Conservation (phyloP, 345 rosid genomes). For the Gossypium arboreum region DNA sequence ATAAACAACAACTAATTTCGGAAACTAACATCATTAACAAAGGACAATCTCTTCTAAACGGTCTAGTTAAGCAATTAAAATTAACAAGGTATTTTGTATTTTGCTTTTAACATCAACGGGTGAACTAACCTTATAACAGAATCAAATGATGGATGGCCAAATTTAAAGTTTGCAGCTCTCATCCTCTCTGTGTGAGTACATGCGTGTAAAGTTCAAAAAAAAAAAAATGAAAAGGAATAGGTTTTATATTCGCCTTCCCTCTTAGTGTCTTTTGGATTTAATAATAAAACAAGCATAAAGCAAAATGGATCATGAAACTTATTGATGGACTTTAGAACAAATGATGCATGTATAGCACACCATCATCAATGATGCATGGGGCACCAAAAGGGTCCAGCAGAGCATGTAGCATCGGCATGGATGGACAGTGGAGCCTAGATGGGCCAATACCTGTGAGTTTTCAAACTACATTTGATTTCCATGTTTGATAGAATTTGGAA, state of each 20-base stretch:
- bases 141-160: neutral
- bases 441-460: constrained; percentile 13
- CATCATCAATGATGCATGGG: constrained; percentile 20
- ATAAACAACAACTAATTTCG: too few relatives aligned
- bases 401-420: constrained; percentile 27
- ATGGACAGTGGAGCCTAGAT: constrained; percentile 28
- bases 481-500: neutral
- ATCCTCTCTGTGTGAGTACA: neutral
- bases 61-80: too few relatives aligned
- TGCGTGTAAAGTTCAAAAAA: neutral
- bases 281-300: neutral
- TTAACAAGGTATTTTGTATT: too few relatives aligned
- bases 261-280: too few relatives aligned
- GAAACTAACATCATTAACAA: too few relatives aligned
- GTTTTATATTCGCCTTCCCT: too few relatives aligned
- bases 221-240: too few relatives aligned
- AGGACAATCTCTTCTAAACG: too few relatives aligned
- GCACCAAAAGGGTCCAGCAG: constrained; percentile 19
- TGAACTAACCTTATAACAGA: constrained; percentile 1
- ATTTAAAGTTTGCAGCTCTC: neutral
- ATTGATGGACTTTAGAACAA: constrained; percentile 21
- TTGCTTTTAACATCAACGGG: neutral
- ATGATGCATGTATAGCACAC: constrained; percentile 4
- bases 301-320: constrained; percentile 19
- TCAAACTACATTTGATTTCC: constrained; percentile 13